Evolutionary conservation across 2,329 filamentous ascomycete species (phyloP), one percentile per base, ranked within the genome.

Genomic region (Pyricularia pennisetigena): DNA sequence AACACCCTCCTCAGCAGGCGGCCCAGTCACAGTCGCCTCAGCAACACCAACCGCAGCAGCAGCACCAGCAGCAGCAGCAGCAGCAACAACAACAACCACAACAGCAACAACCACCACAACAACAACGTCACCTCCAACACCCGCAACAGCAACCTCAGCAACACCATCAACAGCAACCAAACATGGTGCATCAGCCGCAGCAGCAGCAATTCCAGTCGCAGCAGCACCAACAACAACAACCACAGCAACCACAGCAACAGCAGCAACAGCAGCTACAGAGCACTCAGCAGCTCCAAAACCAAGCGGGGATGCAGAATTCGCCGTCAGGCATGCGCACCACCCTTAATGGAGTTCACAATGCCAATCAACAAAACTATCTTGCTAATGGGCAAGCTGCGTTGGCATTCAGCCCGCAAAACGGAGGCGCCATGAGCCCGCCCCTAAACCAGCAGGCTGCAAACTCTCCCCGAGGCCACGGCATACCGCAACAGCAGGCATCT

Each of bases 121-220:
- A 70, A 30, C 72, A 72, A 16, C 68, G 70, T 10, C 67, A 67
- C 20, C 67, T 61, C 12, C 90, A 93, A 72, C 86, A 88, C 71
- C 85, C 88, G 72, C 86, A 86, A 71, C 82, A 84, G 69, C 84
- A 85, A 73, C 82, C 82, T 72, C 80, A 82, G 35, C 85, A 84
- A 69, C 84, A 85, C 73, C 82, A 82, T 0, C 69, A 69, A 32
- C 68, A 73, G 29, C 71, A 72, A 61, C 67, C 63, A 10, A 8
- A 54, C 29, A 71, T 65, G 68, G 67, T 73, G 69, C 69, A 74
- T 69, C 79, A 80, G 69, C 79, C 77, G n/a, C 70, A 71, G 23
- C 72, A 72, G 32, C 72, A 72, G 64, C 78, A 77, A 62, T 74
- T 81, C 70, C 79, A 80, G 16, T 70, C 71, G 61, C 71, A 69